Percentiles rank a stretch among this genome's conserved stretches.
phyloP scores from a whole-genome alignment of 768 basidiomycete species.

The Tremella mesenterica region DNA sequence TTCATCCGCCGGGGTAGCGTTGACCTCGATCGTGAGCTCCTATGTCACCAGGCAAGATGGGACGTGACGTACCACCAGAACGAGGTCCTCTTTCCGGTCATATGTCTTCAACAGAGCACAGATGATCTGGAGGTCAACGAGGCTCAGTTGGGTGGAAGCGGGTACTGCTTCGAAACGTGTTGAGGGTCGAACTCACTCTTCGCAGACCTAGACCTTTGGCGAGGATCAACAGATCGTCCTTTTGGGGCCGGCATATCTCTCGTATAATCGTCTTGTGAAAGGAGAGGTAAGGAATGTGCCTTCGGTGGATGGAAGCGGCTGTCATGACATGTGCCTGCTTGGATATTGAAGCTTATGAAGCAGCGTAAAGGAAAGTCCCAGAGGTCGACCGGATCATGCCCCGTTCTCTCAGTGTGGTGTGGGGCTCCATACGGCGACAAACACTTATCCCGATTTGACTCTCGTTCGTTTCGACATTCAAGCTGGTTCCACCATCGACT shows the following conservation, averaged over 20 bases:
- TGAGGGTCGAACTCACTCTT: constrained; percentile 30
- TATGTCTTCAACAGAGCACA: constrained; percentile 89
- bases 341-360: not conserved
- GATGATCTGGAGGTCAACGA: constrained; percentile 49
- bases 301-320: constrained; percentile 15
- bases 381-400: no score
- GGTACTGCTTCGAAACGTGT: not conserved
- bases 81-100: constrained; percentile 70
- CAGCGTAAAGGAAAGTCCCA: no score
- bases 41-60: not conserved
- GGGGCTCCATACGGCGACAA: no score
- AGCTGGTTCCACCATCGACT: no score
- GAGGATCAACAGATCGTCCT: constrained; percentile 54
- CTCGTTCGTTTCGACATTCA: no score
- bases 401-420: no score
- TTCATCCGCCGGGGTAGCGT: constrained; percentile 66
- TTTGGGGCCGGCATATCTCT: constrained; percentile 43
- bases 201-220: constrained; percentile 87
- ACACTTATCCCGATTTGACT: no score
- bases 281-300: constrained; percentile 42
- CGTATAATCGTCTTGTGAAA: constrained; percentile 46
- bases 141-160: not conserved
- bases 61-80: constrained; percentile 77
- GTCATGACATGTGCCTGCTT: not conserved
- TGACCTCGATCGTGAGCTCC: constrained; percentile 23